Evolutionary conservation across 148 eudicot genomes (phyloP), one percentile per base, ranked within the genome.

Genomic region (Camellia sinensis): DNA sequence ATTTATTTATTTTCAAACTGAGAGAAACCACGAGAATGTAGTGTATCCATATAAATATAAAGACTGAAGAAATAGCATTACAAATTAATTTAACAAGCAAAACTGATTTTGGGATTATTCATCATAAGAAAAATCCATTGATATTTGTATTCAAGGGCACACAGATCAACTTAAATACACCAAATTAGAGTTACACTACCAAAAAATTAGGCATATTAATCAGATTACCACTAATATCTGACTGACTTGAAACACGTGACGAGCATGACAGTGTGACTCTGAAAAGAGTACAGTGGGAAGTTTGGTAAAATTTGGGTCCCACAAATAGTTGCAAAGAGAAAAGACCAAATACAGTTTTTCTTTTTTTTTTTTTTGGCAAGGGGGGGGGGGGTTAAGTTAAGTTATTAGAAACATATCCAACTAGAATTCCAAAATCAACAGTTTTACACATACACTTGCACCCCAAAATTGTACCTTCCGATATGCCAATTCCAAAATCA

Each of bases 381-480:
- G 37, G 37, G 37, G 37, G 37, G 37, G 37, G 37, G 37, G 37
- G 37, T 40, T 43, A 21, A 67, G 64, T 18, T 60, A 60, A 15
- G 43, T 19, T 6, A 19, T n/a, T 43, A 61, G 22, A 60, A 40
- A 11, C 45, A n/a, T 19, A 40, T 44, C 78, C 53, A 43, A 60
- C 53, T 14, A 57, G 48, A 75, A 75, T 59, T 59, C n/a, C 45
- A 22, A 53, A 53, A 15, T 64, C 9, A 78, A 17, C 12, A 52
- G 45, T 29, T 41, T 54, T 56, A 56, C 44, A 13, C 12, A 72
- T 43, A 72, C 9, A 29, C 64, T 52, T 52, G 13, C 52, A 75
- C 5, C 59, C 43, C 41, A 60, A 56, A 21, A 3, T 41, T 80
- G 82, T 81, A 94, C 99, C 99, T 93, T 96, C 61, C 95, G 93